phyloP scores from a whole-genome alignment of 1,139 yeast species.

The Sugiyamaella xylanicola region DNA sequence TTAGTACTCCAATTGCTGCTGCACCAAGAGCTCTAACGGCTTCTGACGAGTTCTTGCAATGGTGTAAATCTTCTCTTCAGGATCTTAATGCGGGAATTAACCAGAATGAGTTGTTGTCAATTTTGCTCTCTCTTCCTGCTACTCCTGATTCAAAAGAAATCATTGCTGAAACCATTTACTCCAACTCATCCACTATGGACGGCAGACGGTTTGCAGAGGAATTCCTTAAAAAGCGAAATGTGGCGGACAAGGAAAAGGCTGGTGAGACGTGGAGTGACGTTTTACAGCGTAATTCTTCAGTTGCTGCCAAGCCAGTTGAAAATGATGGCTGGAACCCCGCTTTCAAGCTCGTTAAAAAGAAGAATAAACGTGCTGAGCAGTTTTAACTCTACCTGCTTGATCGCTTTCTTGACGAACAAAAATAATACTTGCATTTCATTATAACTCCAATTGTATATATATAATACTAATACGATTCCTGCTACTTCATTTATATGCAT shows the following conservation, averaged over 20 bases:
- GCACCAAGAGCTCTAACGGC: slow-evolving; percentile 36
- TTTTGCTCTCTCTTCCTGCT: slow-evolving; percentile 77
- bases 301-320: slow-evolving; percentile 49
- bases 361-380: slow-evolving; percentile 42
- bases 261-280: slow-evolving; percentile 52
- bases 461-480: too few relatives aligned
- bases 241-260: slow-evolving; percentile 53
- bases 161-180: slow-evolving; percentile 89
- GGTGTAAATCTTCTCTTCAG: slow-evolving; percentile 78
- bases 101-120: slow-evolving; percentile 65
- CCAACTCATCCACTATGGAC: slow-evolving; percentile 89
- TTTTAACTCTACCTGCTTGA: neutral
- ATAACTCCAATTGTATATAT: neutral
- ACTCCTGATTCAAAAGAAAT: slow-evolving; percentile 75
- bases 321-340: slow-evolving; percentile 75
- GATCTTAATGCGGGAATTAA: slow-evolving; percentile 72
- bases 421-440: neutral
- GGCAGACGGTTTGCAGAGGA: slow-evolving; percentile 94
- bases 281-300: slow-evolving; percentile 67
- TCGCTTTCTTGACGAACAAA: too few relatives aligned
- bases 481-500: too few relatives aligned
- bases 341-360: slow-evolving; percentile 72
- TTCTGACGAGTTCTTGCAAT: slow-evolving; percentile 66
- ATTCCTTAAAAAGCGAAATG: slow-evolving; percentile 74
- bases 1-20: slow-evolving; percentile 37